phyloP scores from a whole-genome alignment of 306 rosid species.

The Prinsepia uniflora region DNA sequence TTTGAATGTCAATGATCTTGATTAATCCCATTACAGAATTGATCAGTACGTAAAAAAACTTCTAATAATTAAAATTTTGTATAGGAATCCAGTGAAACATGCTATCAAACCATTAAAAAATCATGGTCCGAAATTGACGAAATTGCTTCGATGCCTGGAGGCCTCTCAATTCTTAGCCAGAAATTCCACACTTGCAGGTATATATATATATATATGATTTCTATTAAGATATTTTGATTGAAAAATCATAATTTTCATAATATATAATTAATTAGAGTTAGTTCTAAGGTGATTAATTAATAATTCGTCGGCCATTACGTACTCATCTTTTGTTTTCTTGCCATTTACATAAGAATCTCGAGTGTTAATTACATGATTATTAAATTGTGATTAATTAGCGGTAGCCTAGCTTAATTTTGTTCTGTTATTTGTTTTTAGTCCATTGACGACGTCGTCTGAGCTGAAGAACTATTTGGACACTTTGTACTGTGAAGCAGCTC shows the following conservation, averaged over 20 bases:
- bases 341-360: neutral
- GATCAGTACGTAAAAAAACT: neutral
- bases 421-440: conserved; percentile 28
- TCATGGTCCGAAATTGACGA: conserved; percentile 57
- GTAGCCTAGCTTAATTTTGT: neutral
- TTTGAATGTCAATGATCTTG: too few relatives aligned
- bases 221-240: too few relatives aligned
- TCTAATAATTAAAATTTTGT: neutral
- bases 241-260: neutral
- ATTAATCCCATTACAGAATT: too few relatives aligned
- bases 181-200: conserved; percentile 52
- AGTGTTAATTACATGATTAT: neutral
- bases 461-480: conserved; percentile 26
- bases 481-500: conserved; percentile 41
- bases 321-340: neutral
- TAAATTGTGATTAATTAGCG: neutral
- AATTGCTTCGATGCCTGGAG: conserved; percentile 33
- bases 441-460: conserved; percentile 31
- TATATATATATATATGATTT: too few relatives aligned
- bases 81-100: conserved; percentile 53
- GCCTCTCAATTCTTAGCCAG: conserved; percentile 43
- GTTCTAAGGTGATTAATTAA: too few relatives aligned
- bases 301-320: too few relatives aligned
- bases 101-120: conserved; percentile 39
- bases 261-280: too few relatives aligned